A percentile compares a stretch with the other conserved stretches of the same genome.
Evolutionary conservation across 805 yeast genomes (phyloP).

Genomic region (Ogataea henricii): DNA sequence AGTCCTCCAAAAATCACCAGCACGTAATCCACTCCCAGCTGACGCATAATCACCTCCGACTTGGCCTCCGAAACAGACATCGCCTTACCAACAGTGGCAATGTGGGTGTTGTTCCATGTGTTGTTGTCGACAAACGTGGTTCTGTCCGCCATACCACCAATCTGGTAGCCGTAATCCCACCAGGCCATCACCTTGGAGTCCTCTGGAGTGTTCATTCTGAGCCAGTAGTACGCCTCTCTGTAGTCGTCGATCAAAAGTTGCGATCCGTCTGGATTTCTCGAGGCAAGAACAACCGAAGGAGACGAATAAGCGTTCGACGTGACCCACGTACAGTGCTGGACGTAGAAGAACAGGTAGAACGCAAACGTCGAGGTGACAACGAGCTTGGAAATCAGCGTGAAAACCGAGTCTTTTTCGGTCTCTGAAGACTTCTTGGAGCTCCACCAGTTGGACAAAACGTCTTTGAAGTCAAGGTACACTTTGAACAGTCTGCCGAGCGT

Average conservation of each 20-base stretch:
- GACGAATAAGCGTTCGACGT: slow-evolving; percentile 95
- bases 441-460: slow-evolving; percentile 18
- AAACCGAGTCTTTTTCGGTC: slow-evolving; percentile 15
- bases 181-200: slow-evolving; percentile 96
- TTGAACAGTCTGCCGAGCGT: slow-evolving; percentile 85
- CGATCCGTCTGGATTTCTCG: slow-evolving; percentile 82
- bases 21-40: slow-evolving; percentile 94
- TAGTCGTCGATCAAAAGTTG: slow-evolving; percentile 88
- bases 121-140: slow-evolving; percentile 98
- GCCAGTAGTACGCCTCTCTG: slow-evolving; percentile 98
- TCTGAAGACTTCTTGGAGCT: slow-evolving; percentile 11
- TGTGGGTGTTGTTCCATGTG: slow-evolving; percentile 99
- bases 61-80: slow-evolving; percentile 89
- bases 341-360: slow-evolving; percentile 77
- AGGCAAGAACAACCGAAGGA: slow-evolving; percentile 93
- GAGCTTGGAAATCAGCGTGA: slow-evolving; percentile 54
- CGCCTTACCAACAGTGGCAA: slow-evolving; percentile 98
- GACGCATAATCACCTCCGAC: slow-evolving; percentile 82
- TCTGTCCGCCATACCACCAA: slow-evolving; percentile 99
- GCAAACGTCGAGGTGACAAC: slow-evolving; percentile 67
- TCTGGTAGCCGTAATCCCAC: slow-evolving; percentile 99
- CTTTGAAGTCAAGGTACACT: slow-evolving; percentile 66
- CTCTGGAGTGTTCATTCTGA: slow-evolving; percentile 95
- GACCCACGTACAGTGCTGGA: slow-evolving; percentile 96
- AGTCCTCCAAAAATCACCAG: slow-evolving; percentile 92